Base-by-base conservation (phyloP, 768 basidiomycete species). In the Auriscalpium orientale region DNA sequence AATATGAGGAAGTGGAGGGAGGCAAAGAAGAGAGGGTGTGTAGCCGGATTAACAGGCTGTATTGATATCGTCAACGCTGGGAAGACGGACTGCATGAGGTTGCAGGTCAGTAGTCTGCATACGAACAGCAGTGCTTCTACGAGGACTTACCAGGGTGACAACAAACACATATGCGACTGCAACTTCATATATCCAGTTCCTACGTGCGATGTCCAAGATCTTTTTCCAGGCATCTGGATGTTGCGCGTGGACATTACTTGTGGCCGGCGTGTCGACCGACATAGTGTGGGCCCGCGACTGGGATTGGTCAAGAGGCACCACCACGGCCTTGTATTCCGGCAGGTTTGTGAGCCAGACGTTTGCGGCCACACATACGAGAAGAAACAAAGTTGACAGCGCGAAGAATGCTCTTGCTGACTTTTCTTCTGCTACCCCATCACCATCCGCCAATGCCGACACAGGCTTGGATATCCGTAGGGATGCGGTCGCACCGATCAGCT, bases 11-110 rank as follows among this genome's bases (percentile, higher is more conserved):
- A 91, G 65, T 91, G 89, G 35, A 86, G 57, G 4, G 87, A 78
- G 56, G 73, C 85, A 73, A 97, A 97, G 28, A 95, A 75, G n/a
- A 93, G 74, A 0, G 91, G 90, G 61, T 93, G 89, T 43, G 78
- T 81, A 22, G 68, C 66, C 2, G 80, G 77, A 58, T 85, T 85
- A 13, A 80, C 82, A 3, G 94, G 80, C 38, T 71, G 68, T 52
- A 97, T 81, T 0, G 85, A 87, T 4, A 85, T 80, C 2, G 94
- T 94, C 59, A 93, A 86, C 0, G 93, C 80, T 5, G 94, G 94
- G 71, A 81, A 95, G 48, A 95, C 85, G 34, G 92, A 79, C 93
- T 95, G 60, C 40, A 56, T 52, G 49, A 51, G 5, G 43, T 60
- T 49, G 62, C 40, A 54, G n/a, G 48, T 56, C 49, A 52, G 44